Percentiles rank a stretch among this genome's conserved stretches.
These are phyloP conservation scores for Sungouiella blattae DNA, from an alignment of 805 yeast genomes.

Conservation along the genomic window DNA sequence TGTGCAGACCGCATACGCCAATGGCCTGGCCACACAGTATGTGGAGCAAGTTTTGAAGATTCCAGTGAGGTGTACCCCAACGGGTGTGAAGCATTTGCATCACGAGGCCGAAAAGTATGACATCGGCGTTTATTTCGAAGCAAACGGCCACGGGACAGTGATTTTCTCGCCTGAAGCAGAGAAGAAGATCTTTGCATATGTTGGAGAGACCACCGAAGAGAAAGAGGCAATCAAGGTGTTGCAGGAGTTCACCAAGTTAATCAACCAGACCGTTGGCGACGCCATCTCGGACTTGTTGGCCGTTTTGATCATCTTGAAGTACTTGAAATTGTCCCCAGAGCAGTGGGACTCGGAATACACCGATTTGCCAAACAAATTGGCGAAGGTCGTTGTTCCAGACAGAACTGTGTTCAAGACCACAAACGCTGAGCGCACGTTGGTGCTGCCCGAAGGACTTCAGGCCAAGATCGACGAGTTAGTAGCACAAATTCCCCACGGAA, in stretches of 20 bases:
- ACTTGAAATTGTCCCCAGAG: conserved; percentile 54
- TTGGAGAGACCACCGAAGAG: conserved; percentile 39
- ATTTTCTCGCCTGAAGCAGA: conserved; percentile 60
- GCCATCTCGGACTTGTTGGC: conserved; percentile 89
- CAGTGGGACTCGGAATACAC: conserved; percentile 76
- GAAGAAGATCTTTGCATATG: conserved; percentile 27
- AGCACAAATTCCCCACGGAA: conserved; percentile 51
- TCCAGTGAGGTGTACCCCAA: conserved; percentile 86
- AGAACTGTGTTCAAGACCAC: conserved; percentile 77
- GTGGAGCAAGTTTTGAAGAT: conserved; percentile 56
- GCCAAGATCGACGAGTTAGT: conserved; percentile 64
- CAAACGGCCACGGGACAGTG: conserved; percentile 99
- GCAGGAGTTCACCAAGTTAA: conserved; percentile 59
- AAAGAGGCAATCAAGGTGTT: conserved; percentile 51
- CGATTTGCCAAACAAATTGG: conserved; percentile 83
- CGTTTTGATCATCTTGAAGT: conserved; percentile 61
- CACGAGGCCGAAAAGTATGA: conserved; percentile 85
- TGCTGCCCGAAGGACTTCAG: conserved; percentile 78
- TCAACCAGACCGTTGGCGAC: conserved; percentile 98
- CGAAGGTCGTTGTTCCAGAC: conserved; percentile 81
- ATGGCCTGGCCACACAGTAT: conserved; percentile 83
- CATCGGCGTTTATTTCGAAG: conserved; percentile 94
- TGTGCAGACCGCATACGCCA: conserved; percentile 97
- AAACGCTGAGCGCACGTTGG: conserved; percentile 82
- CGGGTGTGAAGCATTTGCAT: conserved; percentile 96